These are phyloP conservation scores for Saccharomyces hybrid DNA, from an alignment of 1,139 yeast species.

Conservation along the genomic window DNA sequence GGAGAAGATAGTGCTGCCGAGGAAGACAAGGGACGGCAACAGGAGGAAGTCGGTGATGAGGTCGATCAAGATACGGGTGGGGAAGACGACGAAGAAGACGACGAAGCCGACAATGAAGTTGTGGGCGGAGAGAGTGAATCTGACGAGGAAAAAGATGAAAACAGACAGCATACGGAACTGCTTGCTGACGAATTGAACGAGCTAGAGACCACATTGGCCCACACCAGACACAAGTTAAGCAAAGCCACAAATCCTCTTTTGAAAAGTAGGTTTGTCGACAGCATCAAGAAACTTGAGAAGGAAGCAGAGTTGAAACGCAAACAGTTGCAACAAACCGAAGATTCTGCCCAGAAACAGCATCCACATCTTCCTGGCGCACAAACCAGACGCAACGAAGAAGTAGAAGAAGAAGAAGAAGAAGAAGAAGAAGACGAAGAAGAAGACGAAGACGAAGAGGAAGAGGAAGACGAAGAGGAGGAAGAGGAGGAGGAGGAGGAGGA, in stretches of 20 bases:
- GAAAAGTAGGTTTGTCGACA: constrained; percentile 80
- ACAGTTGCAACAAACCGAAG: constrained; percentile 40
- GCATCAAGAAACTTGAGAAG: constrained; percentile 67
- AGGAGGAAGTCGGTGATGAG: constrained; percentile 23
- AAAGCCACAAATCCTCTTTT: constrained; percentile 82
- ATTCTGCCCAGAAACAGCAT: constrained; percentile 33
- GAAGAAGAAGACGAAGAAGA: constrained; percentile 22
- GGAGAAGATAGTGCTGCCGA: constrained; percentile 24
- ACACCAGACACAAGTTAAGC: constrained; percentile 64
- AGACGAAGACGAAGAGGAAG: constrained; percentile 36
- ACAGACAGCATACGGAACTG: constrained; percentile 63
- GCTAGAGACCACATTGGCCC: constrained; percentile 68
- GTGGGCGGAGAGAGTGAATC: constrained; percentile 37
- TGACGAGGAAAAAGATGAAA: constrained; percentile 33
- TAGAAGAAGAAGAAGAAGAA: constrained; percentile 26
- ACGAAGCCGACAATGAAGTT: constrained; percentile 48
- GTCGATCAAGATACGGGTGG: constrained; percentile 35
- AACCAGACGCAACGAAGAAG: constrained; percentile 28
- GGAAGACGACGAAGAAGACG: constrained; percentile 40
- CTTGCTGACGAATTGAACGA: constrained; percentile 82
- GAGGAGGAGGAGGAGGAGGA: constrained; percentile 30
- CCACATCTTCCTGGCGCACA: constrained; percentile 19
- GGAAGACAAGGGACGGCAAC: constrained; percentile 15
- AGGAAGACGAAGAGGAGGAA: constrained; percentile 14
- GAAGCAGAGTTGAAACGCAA: constrained; percentile 78